These are phyloP conservation scores for Podospora pseudocomata DNA, from an alignment of 495 filamentous ascomycete species.

Conservation along the genomic window DNA sequence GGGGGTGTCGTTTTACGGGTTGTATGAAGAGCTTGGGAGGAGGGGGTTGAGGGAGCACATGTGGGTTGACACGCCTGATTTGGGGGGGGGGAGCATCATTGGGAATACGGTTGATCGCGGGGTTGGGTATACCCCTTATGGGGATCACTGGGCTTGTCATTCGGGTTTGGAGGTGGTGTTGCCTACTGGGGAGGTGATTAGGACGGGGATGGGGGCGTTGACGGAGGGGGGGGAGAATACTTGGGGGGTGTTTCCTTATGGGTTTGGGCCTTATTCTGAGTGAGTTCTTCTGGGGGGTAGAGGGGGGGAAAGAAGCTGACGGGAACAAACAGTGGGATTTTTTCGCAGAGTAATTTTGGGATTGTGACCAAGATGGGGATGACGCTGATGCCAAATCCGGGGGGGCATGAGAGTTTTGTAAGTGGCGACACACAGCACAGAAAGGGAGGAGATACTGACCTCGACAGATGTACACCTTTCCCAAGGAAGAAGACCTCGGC, in stretches of 20 bases:
- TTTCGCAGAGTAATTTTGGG: slow-evolving; percentile 55
- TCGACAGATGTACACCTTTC: slow-evolving; percentile 51
- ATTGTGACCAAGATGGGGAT: slow-evolving; percentile 61
- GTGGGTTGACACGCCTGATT: slow-evolving; percentile 54
- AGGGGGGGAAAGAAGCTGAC: slow-evolving; percentile 50
- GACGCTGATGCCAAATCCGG: slow-evolving; percentile 49
- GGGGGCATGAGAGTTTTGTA: slow-evolving; percentile 48
- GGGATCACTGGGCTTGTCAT: slow-evolving; percentile 54
- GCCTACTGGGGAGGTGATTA: slow-evolving; percentile 51
- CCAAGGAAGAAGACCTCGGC: slow-evolving; percentile 49
- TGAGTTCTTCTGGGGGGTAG: slow-evolving; percentile 55
- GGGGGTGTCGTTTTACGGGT: slow-evolving; percentile 53
- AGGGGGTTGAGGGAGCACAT: slow-evolving; percentile 33
- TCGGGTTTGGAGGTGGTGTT: slow-evolving; percentile 57
- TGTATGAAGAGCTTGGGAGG: slow-evolving; percentile 51
- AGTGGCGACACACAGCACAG: slow-evolving; percentile 8
- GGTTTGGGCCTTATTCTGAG: slow-evolving; percentile 55
- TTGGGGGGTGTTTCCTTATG: slow-evolving; percentile 53
- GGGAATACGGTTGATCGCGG: slow-evolving; percentile 56
- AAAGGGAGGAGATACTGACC: background rate
- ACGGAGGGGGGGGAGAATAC: slow-evolving; percentile 37
- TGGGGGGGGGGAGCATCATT: slow-evolving; percentile 48
- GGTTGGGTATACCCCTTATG: slow-evolving; percentile 52
- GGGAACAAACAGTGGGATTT: slow-evolving; percentile 47
- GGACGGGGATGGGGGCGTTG: slow-evolving; percentile 59